phyloP scores from a whole-genome alignment of 129 eudicot species.

The Chrysanthemum makinoi region DNA sequence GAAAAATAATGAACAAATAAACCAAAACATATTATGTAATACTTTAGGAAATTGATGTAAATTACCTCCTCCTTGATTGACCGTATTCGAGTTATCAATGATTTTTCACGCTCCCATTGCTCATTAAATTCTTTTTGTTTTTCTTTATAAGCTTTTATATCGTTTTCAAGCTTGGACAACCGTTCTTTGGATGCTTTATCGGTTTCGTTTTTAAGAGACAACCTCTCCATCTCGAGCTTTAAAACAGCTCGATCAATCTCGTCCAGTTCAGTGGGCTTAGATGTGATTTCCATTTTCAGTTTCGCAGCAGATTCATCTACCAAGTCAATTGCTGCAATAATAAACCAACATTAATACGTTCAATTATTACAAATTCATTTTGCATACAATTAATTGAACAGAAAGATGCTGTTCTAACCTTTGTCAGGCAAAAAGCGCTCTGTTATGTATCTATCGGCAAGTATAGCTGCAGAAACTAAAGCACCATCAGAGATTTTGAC shows the following conservation, averaged over 20 bases:
- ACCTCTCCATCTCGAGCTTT: conserved; percentile 92
- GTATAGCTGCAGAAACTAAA: conserved; percentile 88
- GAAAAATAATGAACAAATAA: not conserved
- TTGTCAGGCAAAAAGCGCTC: conserved; percentile 94
- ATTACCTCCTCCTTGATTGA: conserved; percentile 89
- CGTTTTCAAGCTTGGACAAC: conserved; percentile 69
- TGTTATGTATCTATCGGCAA: conserved; percentile 86
- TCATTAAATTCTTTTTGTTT: conserved; percentile 76
- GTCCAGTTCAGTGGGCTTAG: conserved; percentile 91
- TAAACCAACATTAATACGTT: not conserved
- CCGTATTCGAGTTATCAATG: conserved; percentile 66
- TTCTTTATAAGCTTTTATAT: conserved; percentile 60
- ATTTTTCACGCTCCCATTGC: conserved; percentile 86
- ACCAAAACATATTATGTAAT: not conserved
- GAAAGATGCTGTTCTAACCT: conserved; percentile 39
- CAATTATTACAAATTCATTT: too few relatives aligned
- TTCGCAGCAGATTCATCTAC: conserved; percentile 98
- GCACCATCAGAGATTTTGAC: conserved; percentile 95
- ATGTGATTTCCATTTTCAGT: conserved; percentile 91
- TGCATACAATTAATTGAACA: too few relatives aligned
- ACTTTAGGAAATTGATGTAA: not conserved
- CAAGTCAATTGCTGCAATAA: conserved; percentile 81
- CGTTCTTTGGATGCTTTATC: conserved; percentile 89
- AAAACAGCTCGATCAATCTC: conserved; percentile 90
- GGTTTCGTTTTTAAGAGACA: conserved; percentile 75